Conservation (phyloP, 768 basidiomycete species). For the Lactarius hengduanensis region DNA sequence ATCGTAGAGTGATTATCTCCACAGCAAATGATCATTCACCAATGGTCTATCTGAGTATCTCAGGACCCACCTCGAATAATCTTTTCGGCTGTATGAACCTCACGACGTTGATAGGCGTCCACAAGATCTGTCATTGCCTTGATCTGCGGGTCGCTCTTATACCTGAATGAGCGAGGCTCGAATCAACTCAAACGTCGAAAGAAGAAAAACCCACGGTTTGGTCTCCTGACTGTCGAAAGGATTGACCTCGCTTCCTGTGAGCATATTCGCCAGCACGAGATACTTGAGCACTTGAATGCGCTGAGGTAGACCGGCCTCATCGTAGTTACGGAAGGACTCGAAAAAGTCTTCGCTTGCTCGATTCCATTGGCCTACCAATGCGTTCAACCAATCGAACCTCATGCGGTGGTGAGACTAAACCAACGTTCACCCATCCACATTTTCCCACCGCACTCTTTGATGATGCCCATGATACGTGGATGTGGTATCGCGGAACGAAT, state of each 20-base stretch:
- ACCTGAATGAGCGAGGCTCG: constrained; percentile 46
- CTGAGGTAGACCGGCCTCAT: constrained; percentile 95
- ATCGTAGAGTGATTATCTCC: constrained; percentile 92
- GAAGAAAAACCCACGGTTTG: constrained; percentile 74
- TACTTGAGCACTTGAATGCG: constrained; percentile 98
- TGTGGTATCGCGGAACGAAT: constrained; percentile 97
- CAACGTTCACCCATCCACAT: constrained; percentile 99
- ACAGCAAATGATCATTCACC: constrained; percentile 5
- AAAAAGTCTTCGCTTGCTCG: constrained; percentile 98
- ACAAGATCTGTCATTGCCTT: constrained; percentile 98
- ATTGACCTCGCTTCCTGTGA: constrained; percentile 97
- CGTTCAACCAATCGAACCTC: constrained; percentile 8
- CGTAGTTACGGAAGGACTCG: constrained; percentile 97
- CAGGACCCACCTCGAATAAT: constrained; percentile 72
- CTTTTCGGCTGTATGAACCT: constrained; percentile 97
- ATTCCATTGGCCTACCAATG: constrained; percentile 81
- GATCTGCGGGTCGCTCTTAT: constrained; percentile 95
- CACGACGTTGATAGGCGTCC: constrained; percentile 92
- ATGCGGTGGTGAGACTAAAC: constrained; percentile 30
- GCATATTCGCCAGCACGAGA: constrained; percentile 95
- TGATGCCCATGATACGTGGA: constrained; percentile 97
- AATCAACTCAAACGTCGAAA: neutral
- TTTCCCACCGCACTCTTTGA: constrained; percentile 98
- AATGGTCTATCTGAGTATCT: neutral
- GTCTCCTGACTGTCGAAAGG: constrained; percentile 99